phyloP scores from a whole-genome alignment of 2,329 filamentous ascomycete species.

The Aureobasidium sp. region DNA sequence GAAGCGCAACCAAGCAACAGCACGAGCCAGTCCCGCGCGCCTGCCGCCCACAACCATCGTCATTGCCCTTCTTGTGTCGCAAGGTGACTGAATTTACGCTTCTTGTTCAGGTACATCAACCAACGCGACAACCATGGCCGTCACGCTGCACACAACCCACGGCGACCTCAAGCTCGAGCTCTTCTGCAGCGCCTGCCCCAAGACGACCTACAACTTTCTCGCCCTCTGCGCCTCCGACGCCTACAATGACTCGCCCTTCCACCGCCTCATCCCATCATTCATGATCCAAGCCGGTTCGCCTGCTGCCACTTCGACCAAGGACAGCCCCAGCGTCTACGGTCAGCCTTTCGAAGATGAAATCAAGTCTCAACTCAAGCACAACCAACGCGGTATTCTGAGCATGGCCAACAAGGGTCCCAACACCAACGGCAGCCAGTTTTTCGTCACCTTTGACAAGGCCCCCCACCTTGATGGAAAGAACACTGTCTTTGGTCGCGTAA shows the following conservation, averaged over 20 bases:
- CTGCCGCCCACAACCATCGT: background rate
- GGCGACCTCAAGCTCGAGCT: slow-evolving; percentile 93
- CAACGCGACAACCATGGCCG: slow-evolving; percentile 31
- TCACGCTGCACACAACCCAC: slow-evolving; percentile 70
- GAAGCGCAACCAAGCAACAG: background rate
- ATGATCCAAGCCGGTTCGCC: slow-evolving; percentile 68
- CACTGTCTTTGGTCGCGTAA: slow-evolving; percentile 69
- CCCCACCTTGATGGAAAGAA: slow-evolving; percentile 77
- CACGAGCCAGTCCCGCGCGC: background rate
- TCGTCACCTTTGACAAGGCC: slow-evolving; percentile 67
- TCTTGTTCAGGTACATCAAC: background rate
- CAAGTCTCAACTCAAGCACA: slow-evolving; percentile 45
- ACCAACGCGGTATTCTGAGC: slow-evolving; percentile 51
- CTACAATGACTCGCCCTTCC: slow-evolving; percentile 67
- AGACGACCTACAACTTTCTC: slow-evolving; percentile 84
- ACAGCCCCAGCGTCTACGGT: slow-evolving; percentile 58
- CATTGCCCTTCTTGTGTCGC: background rate
- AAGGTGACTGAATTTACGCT: too few relatives aligned
- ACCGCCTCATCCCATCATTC: slow-evolving; percentile 71
- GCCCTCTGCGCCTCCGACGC: slow-evolving; percentile 69
- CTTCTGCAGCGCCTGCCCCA: slow-evolving; percentile 90
- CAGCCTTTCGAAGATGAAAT: slow-evolving; percentile 73
- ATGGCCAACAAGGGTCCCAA: slow-evolving; percentile 95
- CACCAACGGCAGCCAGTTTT: slow-evolving; percentile 89
- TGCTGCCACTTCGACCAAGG: slow-evolving; percentile 30